Base-by-base conservation (phyloP, 306 rosid genomes). In the Vigna reflexopilosa region DNA sequence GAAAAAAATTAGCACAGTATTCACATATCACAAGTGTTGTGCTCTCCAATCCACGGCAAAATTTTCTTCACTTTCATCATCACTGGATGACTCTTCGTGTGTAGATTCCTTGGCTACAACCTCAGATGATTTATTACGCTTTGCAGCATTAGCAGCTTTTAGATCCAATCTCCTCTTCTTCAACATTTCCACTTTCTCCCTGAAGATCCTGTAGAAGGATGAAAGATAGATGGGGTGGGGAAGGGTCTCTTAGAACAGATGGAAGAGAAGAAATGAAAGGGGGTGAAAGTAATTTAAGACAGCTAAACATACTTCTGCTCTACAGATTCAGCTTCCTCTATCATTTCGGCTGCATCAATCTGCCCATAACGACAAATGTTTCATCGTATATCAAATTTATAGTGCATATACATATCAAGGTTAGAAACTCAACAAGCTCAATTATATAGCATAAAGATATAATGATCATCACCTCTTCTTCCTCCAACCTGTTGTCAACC, bases 31-130 rank as follows among this genome's bases (percentile, higher is more conserved):
- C 85, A 86, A 74, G 82, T 91, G 97, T 76, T 93, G 98, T 81
- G 98, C 98, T 84, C 98, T 87, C 98, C 98, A 93, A 76, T 93
- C 97, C 75, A 93, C 91, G 8, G 96, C 91, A 76, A 90, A 91
- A 86, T 91, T 78, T 55, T 79, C 95, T 62, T 80, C 91, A 70
- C 89, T 78, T 44, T 93, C 97, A 54, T 83, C 95, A 80, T 91
- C 98, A 47, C 93, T 93, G 32, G 86, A 89, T 32, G 96, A 86
- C 42, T 85, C 91, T 55, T 87, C 89, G 15, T 34, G 88, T 38
- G 26, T 80, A 9, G 93, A 73, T 61, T 80, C 87, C 77, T 81
- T 83, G 48, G 52, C 64, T 16, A 57, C 85, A 64, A 26, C 78
- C 75, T 87, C 88, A 0, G 85, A 80, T 64, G 82, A 48, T 85